Evolutionary conservation across 2,329 filamentous ascomycete genomes (phyloP).

Genomic region (Fusarium circinatum): DNA sequence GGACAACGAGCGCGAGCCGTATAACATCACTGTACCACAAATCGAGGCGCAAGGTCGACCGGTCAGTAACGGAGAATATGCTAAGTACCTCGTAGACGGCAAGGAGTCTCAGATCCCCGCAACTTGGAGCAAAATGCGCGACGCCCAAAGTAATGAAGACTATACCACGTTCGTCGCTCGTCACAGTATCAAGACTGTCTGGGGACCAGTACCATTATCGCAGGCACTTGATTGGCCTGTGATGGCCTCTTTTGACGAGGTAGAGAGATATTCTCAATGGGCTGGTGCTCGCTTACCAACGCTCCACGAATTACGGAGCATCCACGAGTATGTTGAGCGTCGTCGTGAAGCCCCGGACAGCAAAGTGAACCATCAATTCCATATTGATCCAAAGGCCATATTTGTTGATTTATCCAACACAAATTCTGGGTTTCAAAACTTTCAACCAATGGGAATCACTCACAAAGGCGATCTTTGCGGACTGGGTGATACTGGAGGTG

Average conservation of each 20-base stretch:
- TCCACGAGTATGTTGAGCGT: constrained; percentile 14
- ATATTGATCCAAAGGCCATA: constrained; percentile 1
- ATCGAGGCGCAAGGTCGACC: constrained; percentile 16
- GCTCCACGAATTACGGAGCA: constrained; percentile 23
- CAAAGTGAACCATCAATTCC: background rate
- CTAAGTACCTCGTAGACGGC: background rate
- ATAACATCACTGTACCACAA: background rate
- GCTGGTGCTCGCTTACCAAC: constrained; percentile 17
- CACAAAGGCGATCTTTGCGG: constrained; percentile 15
- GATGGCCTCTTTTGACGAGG: constrained; percentile 26
- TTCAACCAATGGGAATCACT: constrained; percentile 11
- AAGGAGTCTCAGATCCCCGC: background rate
- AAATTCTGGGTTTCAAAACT: constrained; percentile 21
- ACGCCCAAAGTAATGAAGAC: background rate
- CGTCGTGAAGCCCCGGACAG: background rate
- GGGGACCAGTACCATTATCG: background rate
- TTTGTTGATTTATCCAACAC: constrained; percentile 4
- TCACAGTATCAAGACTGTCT: constrained; percentile 23
- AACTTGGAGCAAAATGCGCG: constrained; percentile 4
- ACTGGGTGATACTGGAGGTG: constrained; percentile 24
- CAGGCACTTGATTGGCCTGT: constrained; percentile 24
- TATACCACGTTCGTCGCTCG: constrained; percentile 2
- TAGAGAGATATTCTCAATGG: constrained; percentile 15
- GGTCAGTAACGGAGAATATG: constrained; percentile 25
- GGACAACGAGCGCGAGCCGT: constrained; percentile 31